Evolutionary conservation across 441 rosid species (phyloP), one percentile per base, ranked within the genome.

Genomic region (Gossypium schwendimanii): DNA sequence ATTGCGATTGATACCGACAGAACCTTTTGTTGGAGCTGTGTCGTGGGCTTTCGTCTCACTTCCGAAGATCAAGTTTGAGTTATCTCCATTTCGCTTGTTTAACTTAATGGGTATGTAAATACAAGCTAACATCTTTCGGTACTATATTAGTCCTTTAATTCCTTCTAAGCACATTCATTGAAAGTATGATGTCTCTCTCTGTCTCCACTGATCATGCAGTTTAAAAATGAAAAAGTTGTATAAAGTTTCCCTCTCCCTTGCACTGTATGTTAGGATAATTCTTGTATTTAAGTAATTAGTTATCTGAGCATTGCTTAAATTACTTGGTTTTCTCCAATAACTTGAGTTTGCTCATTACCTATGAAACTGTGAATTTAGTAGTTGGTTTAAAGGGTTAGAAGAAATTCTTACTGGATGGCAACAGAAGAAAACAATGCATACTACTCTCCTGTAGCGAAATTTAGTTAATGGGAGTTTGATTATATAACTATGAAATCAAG

Each of bases 11-110:
- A 92, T 94, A 71, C 98, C 97, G 0, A 82, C 91, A 8, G 93
- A 78, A 36, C 99, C 99, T 77, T 94, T 95, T 89, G 93, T 92
- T 54, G 99, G 98, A 81, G 96, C 96, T 67, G 99, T 81, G 78
- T 83, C 87, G 53, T 92, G 97, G 97, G 96, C 99, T 57, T 94
- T 92, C 77, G 99, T 92, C 66, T 89, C 97, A 36, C 96, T 92
- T 81, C 99, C 99, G 45, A 92, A 86, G 81, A 89, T 94, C 88
- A 94, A 91, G 76, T 94, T 94, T 77, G 97, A 89, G 76, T 72
- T 94, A 63, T 92, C 99, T 63, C 96, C 96, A 18, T 94, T 94
- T 78, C 91, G 94, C 69, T 80, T 94, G 81, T 91, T 92, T 86
- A 94, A 94, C 80, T 61, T 94, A 74, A 94, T 94, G 99, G 92